These are phyloP conservation scores for Phlyctochytrium planicorne DNA, from an alignment of 192 early-diverging fungal species.

Conservation along the genomic window DNA sequence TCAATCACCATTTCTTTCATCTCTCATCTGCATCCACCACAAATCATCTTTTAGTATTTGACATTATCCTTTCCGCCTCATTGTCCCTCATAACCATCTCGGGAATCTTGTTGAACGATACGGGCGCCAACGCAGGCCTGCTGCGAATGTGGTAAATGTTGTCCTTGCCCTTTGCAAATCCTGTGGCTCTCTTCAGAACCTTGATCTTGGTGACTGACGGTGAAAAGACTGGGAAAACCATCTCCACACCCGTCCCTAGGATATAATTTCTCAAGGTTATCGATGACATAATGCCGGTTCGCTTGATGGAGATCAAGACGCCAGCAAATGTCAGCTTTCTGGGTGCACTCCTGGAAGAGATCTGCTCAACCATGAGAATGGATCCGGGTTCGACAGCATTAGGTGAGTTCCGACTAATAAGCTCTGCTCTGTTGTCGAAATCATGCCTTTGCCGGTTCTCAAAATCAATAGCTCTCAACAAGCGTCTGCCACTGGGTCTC, in stretches of 20 bases:
- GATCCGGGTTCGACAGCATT: constrained; percentile 44
- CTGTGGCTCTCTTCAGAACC: constrained; percentile 42
- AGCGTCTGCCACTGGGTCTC: constrained; percentile 17
- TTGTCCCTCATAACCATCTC: constrained; percentile 40
- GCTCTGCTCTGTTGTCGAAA: constrained; percentile 35
- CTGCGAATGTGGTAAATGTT: constrained; percentile 37
- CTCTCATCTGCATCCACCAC: too few relatives aligned
- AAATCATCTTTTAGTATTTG: too few relatives aligned
- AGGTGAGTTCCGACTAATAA: constrained; percentile 33
- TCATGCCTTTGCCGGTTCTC: constrained; percentile 47
- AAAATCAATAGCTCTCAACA: constrained; percentile 45
- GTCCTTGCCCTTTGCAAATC: constrained; percentile 31
- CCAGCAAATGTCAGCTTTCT: constrained; percentile 49
- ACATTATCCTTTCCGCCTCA: constrained; percentile 37
- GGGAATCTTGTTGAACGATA: constrained; percentile 37
- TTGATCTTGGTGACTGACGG: constrained; percentile 49
- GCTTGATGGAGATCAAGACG: constrained; percentile 41
- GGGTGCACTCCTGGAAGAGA: constrained; percentile 43
- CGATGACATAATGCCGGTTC: constrained; percentile 46
- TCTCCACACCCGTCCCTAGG: constrained; percentile 52
- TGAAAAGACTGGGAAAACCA: constrained; percentile 50
- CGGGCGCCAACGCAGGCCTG: constrained; percentile 30
- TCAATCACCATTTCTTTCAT: too few relatives aligned
- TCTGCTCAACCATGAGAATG: constrained; percentile 48
- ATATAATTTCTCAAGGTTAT: constrained; percentile 50